Evolutionary conservation across 2,329 filamentous ascomycete genomes (phyloP), one percentile per base, ranked within the genome.

Genomic region (Pseudogymnoascus sp.): DNA sequence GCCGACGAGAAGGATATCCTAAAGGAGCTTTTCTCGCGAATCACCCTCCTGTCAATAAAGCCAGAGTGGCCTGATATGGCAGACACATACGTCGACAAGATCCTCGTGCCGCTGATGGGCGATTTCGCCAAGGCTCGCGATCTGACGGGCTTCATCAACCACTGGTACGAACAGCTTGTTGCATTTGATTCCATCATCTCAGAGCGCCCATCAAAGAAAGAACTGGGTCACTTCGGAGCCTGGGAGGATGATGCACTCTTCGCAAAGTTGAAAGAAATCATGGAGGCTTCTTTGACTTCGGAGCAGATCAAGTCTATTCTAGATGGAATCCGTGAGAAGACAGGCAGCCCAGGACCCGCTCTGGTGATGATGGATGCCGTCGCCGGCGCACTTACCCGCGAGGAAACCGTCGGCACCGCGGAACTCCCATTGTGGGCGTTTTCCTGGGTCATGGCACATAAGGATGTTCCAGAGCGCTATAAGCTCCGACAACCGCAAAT

Each of bases 101-200:
- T 78, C 7, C 63, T 77, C 34, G 64, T 76, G 37, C 77, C 77
- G n/a, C 67, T 80, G 8, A 74, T 77, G 70, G 67, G 69, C 16
- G 76, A 74, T n/a, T 79, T 77, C 65, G 68, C 73, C 16, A 75
- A 74, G 64, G 72, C 75, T 40, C 73, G 78, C 63, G 72, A 79
- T 65, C 67, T 79, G 3, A 68, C 72, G 18, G 74, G 73, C 1
- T 79, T 79, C 60, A 66, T 78, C 18, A 71, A 67, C 8, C 72
- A 73, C 62, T 79, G 77, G 77, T 73, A 72, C 64, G 59, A 63
- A 23, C 69, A 73, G 56, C 65, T 73, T 25, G 66, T 69, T 37
- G 63, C 64, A 28, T 70, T 68, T 62, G 69, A 71, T 46, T 68
- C 66, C 40, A 65, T 74, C 37, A 61, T 63, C 12, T 49, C 16